These are phyloP conservation scores for Triticum timopheevii DNA, from an alignment of 176 grass and related monocot genomes.

Conservation along the genomic window DNA sequence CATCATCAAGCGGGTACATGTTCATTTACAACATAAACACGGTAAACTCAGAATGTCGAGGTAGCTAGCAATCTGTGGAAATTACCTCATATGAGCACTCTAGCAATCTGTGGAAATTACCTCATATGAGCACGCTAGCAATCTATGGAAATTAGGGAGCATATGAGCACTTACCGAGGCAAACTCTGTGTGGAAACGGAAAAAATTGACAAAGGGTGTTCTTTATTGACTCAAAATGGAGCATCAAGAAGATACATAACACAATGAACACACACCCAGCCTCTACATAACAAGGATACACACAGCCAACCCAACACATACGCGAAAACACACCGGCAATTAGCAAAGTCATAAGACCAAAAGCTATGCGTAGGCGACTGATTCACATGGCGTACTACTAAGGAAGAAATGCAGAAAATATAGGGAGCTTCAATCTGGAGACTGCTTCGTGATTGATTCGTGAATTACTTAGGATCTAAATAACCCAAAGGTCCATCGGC, in stretches of 20 bases:
- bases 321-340: too few species aligned
- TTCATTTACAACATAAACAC: neutral
- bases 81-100: too few species aligned
- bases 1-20: neutral
- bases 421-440: neutral
- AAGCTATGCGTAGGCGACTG: too few species aligned
- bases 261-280: too few species aligned
- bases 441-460: neutral
- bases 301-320: too few species aligned
- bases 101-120: neutral
- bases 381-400: neutral
- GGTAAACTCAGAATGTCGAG: neutral
- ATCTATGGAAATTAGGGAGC: neutral
- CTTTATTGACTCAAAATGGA: too few species aligned
- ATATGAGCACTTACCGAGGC: neutral
- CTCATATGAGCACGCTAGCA: neutral
- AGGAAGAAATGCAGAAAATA: neutral
- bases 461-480: neutral
- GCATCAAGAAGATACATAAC: too few species aligned
- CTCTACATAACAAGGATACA: too few species aligned
- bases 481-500: neutral
- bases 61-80: neutral
- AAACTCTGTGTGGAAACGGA: neutral
- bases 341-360: too few species aligned
- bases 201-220: too few species aligned